Evolutionary conservation across 1,284 basidiomycete genomes (phyloP), one percentile per base, ranked within the genome.

Genomic region (Microbotryum intermedium): DNA sequence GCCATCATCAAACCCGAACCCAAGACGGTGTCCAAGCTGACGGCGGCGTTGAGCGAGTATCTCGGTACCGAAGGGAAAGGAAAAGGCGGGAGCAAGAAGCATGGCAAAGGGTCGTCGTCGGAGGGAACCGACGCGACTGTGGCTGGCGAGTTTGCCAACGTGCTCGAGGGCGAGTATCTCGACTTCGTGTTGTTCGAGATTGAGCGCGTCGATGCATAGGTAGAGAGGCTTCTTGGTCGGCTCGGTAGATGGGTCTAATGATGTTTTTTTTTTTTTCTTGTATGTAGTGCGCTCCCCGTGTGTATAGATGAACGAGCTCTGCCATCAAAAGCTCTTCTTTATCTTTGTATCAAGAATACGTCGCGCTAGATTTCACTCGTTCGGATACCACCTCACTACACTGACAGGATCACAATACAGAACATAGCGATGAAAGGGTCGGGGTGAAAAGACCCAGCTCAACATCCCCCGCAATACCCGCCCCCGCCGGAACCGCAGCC

Each of bases 111-210:
- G 57, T 39, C 34, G 72, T n/a, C 75, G 75, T 50, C 72, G 3
- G 72, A 69, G 30, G 77, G 74, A 70, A 21, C 78, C 62, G 60
- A 79, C 39, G 84, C 85, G 13, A 86, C 88, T 43, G 83, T 90
- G 58, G 80, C 82, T 16, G 90, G 90, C 65, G 92, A 97, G 75
- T 97, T 89, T 74, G 87, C 90, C 73, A 82, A 83, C 26, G 77
- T 97, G 46, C 83, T 97, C 80, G 92, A 97, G 72, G 87, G 92
- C 74, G 92, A 97, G 75, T 88, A 88, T 75, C 90, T 87, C 73
- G 89, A 93, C 76, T 95, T 94, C 72, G 89, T 94, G 47, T 74
- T 94, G 71, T 92, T 85, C 72, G 69, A 69, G 61, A 53, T 71
- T 25, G 62, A 64, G 56, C 50, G 49, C 25, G 55, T 65, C 52